Base-by-base conservation (phyloP, 163 green algal genomes). In the Scenedesmus sp. region DNA sequence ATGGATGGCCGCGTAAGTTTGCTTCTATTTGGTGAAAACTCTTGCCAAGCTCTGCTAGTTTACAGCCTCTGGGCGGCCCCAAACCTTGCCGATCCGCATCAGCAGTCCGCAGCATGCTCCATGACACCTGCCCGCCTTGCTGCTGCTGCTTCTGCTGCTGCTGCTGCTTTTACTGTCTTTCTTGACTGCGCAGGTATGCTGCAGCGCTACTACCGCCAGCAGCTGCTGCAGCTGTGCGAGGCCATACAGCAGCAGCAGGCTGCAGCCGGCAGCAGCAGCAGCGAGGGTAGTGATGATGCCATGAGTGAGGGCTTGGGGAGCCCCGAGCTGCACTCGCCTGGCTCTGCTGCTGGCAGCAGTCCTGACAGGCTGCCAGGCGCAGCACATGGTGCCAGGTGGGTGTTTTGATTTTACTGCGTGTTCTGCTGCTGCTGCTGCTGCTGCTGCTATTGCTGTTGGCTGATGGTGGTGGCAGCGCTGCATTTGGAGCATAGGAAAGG, bases 181-280 rank as follows among this genome's bases (percentile, higher is more conserved):
- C 18, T 8, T 26, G 66, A 3, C 62, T 73, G 7, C 56, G 2
- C 81, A 94, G 90, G 70, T 57, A 60, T 94, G 60, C 92, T 93
- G 64, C 85, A 94, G 88, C 84, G 84, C n/a, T 93, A 94, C 84
- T 94, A 90, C 67, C 59, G 82, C 54, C 74, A 64, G 5, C 85
- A 89, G 87, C 89, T 96, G 67, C 76, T 79, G 4, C 87, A 95
- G 87, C 90, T 95, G 54, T 94, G 91, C 23, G 66, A 94, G 13
- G 77, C 92, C 13, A 87, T 95, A 23, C n/a, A 90, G 73, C 85
- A 92, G 88, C 88, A 92, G 77, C 70, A 91, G 73, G 59, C 52
- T 73, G 86, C 88, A 62, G 59, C 70, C 66, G 73, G 84, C 57
- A 57, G 59, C 83, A 74, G 90, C 66, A 79, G 82, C 26, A 10